Evolutionary conservation across 1,284 basidiomycete species (phyloP), one percentile per base, ranked within the genome.

Genomic region (Thelephora terrestris): DNA sequence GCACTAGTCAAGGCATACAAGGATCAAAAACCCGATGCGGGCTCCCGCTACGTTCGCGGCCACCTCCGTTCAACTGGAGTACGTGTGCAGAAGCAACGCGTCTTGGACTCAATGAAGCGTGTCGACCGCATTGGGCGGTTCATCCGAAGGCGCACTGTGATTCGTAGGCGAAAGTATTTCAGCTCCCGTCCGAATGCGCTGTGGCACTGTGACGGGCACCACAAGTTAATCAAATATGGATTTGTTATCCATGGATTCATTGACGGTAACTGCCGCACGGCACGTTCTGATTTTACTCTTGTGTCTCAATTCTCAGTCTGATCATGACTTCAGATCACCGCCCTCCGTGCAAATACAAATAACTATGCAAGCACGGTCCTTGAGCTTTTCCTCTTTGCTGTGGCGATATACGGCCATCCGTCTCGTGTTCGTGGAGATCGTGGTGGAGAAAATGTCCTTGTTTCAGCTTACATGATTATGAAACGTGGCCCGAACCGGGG

Each of bases 141-240:
- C 1, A 42, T 61, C 7, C 53, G 53, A 2, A 42, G 39, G 5
- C 45, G 47, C 6, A 17, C 16, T 5, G 49, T 47, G 12, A 64
- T 67, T n/a, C 37, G 45, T 2, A 49, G 61, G 0, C 52, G 56
- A 1, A 52, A 59, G 29, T 74, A 74, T 48, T 24, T 50, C 14
- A 61, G 67, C 1, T 32, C 58, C 2, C 44, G 61, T 0, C 68
- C 71, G 5, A 73, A 76, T 53, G 49, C 58, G 0, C 47, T 75
- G 0, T 76, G 74, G 73, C 74, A 76, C 54, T 50, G 66, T 29
- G 70, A 75, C 56, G 71, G 74, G 0, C 71, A 75, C 49, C 74
- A 76, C 49, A 75, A 76, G 51, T 56, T 76, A 0, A 77, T 78
- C 12, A 36, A 37, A 0, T 78, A 70, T 72, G 71, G 72, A 0